phyloP scores from a whole-genome alignment of 2,329 filamentous ascomycete species.

The Nannizziopsis barbatae region DNA sequence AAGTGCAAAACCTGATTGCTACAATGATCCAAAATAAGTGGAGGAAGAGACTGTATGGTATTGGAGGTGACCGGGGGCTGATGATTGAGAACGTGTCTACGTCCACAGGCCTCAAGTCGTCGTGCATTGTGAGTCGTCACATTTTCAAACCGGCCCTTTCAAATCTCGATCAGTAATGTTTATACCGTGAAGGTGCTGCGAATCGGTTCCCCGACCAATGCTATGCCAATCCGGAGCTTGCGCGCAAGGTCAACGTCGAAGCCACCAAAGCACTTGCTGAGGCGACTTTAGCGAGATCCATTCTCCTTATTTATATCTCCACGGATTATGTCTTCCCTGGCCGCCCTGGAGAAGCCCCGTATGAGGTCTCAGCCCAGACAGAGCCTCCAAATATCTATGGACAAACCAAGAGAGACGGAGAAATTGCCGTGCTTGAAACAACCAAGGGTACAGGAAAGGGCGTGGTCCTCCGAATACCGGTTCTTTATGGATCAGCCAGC shows the following conservation, averaged over 20 bases:
- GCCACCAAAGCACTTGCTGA: constrained; percentile 57
- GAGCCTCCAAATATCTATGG: constrained; percentile 70
- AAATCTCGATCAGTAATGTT: neutral
- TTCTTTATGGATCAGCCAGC: constrained; percentile 70
- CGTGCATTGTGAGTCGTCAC: constrained; percentile 56
- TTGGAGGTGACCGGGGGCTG: neutral
- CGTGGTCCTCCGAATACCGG: constrained; percentile 66
- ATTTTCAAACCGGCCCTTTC: neutral
- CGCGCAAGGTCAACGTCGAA: constrained; percentile 61
- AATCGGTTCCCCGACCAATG: constrained; percentile 83
- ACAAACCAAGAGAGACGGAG: constrained; percentile 60
- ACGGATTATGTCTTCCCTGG: constrained; percentile 71
- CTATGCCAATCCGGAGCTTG: constrained; percentile 64
- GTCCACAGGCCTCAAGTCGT: constrained; percentile 57
- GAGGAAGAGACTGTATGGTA: neutral
- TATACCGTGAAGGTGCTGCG: constrained; percentile 53
- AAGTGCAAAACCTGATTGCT: constrained; percentile 18
- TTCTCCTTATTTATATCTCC: constrained; percentile 51
- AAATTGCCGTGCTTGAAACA: constrained; percentile 56
- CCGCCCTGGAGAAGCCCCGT: constrained; percentile 71
- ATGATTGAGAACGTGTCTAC: neutral
- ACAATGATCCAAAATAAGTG: neutral
- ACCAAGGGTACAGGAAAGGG: constrained; percentile 44
- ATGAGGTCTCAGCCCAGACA: constrained; percentile 53
- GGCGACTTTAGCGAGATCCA: constrained; percentile 47